Evolutionary conservation across 371 early-diverging fungal genomes (phyloP).

Genomic region (Lichtheimia ornata): DNA sequence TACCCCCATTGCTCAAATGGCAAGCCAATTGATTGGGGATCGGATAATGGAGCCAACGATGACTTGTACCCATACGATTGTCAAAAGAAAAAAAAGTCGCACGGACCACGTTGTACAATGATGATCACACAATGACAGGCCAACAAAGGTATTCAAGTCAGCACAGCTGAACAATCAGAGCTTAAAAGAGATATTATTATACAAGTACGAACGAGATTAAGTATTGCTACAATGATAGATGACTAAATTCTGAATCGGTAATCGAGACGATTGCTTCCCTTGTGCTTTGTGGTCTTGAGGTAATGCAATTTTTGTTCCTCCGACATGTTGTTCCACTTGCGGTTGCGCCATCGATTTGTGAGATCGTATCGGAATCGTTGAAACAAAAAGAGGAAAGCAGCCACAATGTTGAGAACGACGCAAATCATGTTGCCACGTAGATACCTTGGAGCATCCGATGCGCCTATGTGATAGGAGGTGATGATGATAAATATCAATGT

Average conservation of each 20-base stretch:
- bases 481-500: neutral
- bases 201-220: neutral
- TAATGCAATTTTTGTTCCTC: conserved; percentile 30
- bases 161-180: too few relatives aligned
- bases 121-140: too few relatives aligned
- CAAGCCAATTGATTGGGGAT: too few relatives aligned
- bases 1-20: too few relatives aligned
- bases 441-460: conserved; percentile 43
- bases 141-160: too few relatives aligned
- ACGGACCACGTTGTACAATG: too few relatives aligned
- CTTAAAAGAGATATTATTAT: neutral
- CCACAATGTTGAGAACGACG: conserved; percentile 19
- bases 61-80: too few relatives aligned
- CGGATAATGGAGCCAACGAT: too few relatives aligned
- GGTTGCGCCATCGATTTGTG: conserved; percentile 28
- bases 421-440: conserved; percentile 39
- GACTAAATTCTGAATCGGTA: conserved; percentile 33
- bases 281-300: conserved; percentile 27
- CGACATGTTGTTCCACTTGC: conserved; percentile 34
- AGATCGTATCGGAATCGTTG: conserved; percentile 28
- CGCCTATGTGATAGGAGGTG: conserved; percentile 8
- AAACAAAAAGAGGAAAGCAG: conserved; percentile 20
- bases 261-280: conserved; percentile 40
- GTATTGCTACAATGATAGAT: neutral
- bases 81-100: too few relatives aligned